phyloP scores from a whole-genome alignment of 805 yeast species.

The Candida patagonica region DNA sequence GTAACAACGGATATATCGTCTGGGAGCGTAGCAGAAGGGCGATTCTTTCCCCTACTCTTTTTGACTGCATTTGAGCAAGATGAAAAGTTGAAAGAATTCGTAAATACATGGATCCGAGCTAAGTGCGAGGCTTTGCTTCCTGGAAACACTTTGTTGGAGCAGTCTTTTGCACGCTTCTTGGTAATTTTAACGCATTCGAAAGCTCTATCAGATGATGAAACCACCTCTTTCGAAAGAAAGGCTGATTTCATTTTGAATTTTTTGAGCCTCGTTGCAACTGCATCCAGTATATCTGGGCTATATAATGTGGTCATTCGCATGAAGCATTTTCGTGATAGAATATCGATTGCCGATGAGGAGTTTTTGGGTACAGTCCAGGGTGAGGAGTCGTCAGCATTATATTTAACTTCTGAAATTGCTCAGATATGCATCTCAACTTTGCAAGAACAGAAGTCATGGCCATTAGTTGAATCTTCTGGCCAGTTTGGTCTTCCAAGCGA shows the following conservation, averaged over 20 bases:
- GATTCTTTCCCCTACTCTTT: slow-evolving; percentile 58
- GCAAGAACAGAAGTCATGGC: slow-evolving; percentile 55
- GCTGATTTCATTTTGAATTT: slow-evolving; percentile 52
- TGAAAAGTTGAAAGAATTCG: slow-evolving; percentile 36
- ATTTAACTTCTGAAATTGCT: slow-evolving; percentile 62
- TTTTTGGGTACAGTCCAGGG: slow-evolving; percentile 12
- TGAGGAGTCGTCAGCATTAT: slow-evolving; percentile 32
- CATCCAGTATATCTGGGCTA: slow-evolving; percentile 60
- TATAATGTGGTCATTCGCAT: slow-evolving; percentile 71
- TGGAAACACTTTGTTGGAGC: slow-evolving; percentile 44
- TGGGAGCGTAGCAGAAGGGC: slow-evolving; percentile 46
- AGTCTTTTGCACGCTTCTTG: slow-evolving; percentile 54
- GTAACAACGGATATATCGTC: slow-evolving; percentile 44
- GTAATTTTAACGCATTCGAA: slow-evolving; percentile 65
- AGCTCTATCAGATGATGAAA: slow-evolving; percentile 31
- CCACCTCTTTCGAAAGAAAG: slow-evolving; percentile 23
- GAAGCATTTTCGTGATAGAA: slow-evolving; percentile 64
- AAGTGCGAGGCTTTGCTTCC: slow-evolving; percentile 8
- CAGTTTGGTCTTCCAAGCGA: slow-evolving; percentile 63
- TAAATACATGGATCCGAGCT: slow-evolving; percentile 65
- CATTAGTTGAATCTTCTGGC: slow-evolving; percentile 73
- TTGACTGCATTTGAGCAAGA: slow-evolving; percentile 74
- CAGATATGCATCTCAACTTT: slow-evolving; percentile 55
- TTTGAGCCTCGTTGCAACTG: slow-evolving; percentile 48
- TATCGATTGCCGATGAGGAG: slow-evolving; percentile 30